These are phyloP conservation scores for Graphium sp. DNA, from an alignment of 2,329 filamentous ascomycete species.

Conservation along the genomic window DNA sequence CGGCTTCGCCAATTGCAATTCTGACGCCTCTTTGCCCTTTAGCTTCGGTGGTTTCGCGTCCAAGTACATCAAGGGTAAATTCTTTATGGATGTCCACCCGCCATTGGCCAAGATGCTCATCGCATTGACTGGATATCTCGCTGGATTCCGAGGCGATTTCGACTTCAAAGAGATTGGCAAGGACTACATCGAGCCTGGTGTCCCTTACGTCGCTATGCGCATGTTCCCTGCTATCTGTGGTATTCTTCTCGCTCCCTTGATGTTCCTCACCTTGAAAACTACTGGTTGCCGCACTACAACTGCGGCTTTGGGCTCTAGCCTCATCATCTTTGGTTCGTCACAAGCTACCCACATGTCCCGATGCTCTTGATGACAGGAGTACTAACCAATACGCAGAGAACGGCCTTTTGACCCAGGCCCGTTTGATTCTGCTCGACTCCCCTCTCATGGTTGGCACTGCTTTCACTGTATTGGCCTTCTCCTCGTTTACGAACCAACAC, in stretches of 20 bases:
- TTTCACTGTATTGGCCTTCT: conserved; percentile 78
- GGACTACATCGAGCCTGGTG: conserved; percentile 86
- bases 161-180: conserved; percentile 99
- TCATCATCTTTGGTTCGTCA: conserved; percentile 77
- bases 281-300: conserved; percentile 77
- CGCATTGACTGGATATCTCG: conserved; percentile 84
- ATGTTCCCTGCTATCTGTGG: conserved; percentile 81
- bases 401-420: conserved; percentile 83
- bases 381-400: conserved; percentile 52
- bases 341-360: background rate
- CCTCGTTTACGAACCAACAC: conserved; percentile 90
- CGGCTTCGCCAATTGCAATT: no score
- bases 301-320: conserved; percentile 62
- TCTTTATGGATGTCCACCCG: conserved; percentile 99
- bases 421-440: conserved; percentile 89
- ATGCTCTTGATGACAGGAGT: no score
- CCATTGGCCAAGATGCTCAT: conserved; percentile 94
- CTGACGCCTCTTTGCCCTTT: conserved; percentile 6
- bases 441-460: conserved; percentile 88
- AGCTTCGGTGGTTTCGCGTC: conserved; percentile 96
- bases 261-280: conserved; percentile 90
- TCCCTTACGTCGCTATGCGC: conserved; percentile 96
- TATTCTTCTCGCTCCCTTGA: conserved; percentile 72
- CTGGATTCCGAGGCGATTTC: conserved; percentile 87
- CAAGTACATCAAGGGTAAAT: conserved; percentile 98